A percentile compares a stretch with the other conserved stretches of the same genome.
Evolutionary conservation across 352 stramenopile species (phyloP).

Genomic region (Pelagophyceae sp.): DNA sequence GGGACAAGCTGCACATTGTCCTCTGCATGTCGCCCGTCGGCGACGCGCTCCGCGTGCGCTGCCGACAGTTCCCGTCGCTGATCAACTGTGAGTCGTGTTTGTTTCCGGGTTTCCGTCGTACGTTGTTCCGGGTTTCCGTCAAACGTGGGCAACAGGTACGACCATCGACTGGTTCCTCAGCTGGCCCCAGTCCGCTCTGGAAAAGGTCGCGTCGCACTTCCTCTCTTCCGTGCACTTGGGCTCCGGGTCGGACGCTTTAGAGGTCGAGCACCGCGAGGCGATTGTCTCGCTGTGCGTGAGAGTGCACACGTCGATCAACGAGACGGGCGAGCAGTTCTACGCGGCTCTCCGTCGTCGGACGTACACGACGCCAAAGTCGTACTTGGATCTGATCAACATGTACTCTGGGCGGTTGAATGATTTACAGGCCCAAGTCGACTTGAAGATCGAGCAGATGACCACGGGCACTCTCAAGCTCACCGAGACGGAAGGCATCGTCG

Average conservation of each 20-base stretch:
- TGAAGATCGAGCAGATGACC: constrained; percentile 70
- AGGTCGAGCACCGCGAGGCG: constrained; percentile 31
- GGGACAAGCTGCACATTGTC: constrained; percentile 84
- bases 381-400: constrained; percentile 85
- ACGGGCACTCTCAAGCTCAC: constrained; percentile 82
- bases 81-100: constrained; percentile 70
- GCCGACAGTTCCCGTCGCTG: constrained; percentile 80
- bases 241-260: constrained; percentile 49
- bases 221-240: constrained; percentile 66
- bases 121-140: not conserved
- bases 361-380: constrained; percentile 92
- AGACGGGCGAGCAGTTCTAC: constrained; percentile 72
- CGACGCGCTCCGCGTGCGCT: constrained; percentile 75
- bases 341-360: constrained; percentile 73
- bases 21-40: constrained; percentile 85
- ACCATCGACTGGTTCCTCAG: constrained; percentile 91
- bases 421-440: constrained; percentile 50
- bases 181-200: constrained; percentile 78
- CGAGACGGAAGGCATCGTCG: constrained; percentile 84
- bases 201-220: constrained; percentile 74
- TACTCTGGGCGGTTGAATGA: constrained; percentile 78
- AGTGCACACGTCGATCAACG: constrained; percentile 79
- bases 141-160: constrained; percentile 32
- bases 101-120: not conserved
- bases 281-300: constrained; percentile 80